A percentile compares a stretch with the other conserved stretches of the same genome.
These are phyloP conservation scores for Didymella segeticola DNA, from an alignment of 2,329 filamentous ascomycete genomes.

Conservation along the genomic window DNA sequence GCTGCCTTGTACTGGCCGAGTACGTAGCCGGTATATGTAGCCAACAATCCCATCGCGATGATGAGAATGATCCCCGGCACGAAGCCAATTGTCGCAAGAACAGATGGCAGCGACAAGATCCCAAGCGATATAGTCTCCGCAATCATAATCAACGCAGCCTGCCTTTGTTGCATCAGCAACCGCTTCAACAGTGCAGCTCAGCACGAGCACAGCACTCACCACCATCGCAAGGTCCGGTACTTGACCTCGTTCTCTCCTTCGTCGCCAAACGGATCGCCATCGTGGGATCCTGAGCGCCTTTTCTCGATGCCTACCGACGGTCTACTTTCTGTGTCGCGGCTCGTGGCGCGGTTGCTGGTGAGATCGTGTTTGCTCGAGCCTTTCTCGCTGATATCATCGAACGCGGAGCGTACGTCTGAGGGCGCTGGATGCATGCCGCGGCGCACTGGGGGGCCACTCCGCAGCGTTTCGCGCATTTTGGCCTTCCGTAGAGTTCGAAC, in stretches of 20 bases:
- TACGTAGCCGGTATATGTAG: constrained; percentile 66
- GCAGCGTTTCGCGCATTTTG: constrained; percentile 14
- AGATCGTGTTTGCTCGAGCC: constrained; percentile 1
- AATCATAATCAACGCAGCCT: constrained; percentile 54
- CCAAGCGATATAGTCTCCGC: constrained; percentile 63
- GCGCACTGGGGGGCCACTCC: constrained; percentile 1
- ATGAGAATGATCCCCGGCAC: constrained; percentile 62
- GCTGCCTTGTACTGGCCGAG: constrained; percentile 64
- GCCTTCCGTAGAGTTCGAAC: not conserved
- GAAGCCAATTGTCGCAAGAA: constrained; percentile 58
- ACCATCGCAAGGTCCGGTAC: constrained; percentile 59
- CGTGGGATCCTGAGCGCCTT: not conserved
- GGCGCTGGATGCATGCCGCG: constrained; percentile 12
- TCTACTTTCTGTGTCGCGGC: not conserved
- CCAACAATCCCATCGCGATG: constrained; percentile 59
- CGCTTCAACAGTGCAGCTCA: constrained; percentile 1
- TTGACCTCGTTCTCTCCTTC: constrained; percentile 51
- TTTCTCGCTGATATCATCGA: constrained; percentile 4
- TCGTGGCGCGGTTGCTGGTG: constrained; percentile 3
- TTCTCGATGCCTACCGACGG: not conserved
- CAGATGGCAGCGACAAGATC: constrained; percentile 61
- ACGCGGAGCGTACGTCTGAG: not conserved
- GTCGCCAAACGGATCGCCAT: constrained; percentile 32
- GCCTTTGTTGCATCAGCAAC: not conserved
- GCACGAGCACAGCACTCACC: constrained; percentile 31